Evolutionary conservation across 1,284 basidiomycete genomes (phyloP), one percentile per base, ranked within the genome.

Genomic region (Sporisorium graminicola): DNA sequence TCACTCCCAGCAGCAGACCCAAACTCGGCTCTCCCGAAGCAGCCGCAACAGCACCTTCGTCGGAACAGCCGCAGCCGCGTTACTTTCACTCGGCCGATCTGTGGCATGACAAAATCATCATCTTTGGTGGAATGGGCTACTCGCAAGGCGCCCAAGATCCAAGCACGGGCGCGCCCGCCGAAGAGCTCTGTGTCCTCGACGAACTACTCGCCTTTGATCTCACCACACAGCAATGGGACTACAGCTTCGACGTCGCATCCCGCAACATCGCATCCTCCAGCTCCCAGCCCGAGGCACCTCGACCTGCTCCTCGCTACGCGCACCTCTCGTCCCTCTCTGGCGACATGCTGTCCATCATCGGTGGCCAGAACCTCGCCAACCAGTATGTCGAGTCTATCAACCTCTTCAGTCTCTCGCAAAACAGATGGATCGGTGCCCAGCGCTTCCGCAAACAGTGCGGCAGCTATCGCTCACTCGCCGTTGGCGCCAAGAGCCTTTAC

Each of bases 261-360:
- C 59, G 42, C 27, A 50, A 49, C 27, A 13, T 53, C 20, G 35
- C 59, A 29, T 62, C 65, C 35, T 62, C 65, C 18, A 55, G 43
- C 31, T 58, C 62, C 6, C 58, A 64, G 24, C 14, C 46, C 22
- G 53, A 62, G 35, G 29, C 61, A 22, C 26, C 58, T 16, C 62
- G 50, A 10, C 82, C 82, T 0, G 68, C 73, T 16, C 65, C 80
- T 24, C 66, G 82, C 35, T 83, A 83, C 42, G 82, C 82, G 3
- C 82, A 83, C 58, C 77, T 83, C 35, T 79, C 78, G 14, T 73
- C 80, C 5, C 55, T 79, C 13, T 77, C 79, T 0, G 73, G 69
- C 58, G 67, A 80, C 64, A 65, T 55, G 3, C 89, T 98, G n/a
- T 92, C 95, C 86, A 90, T 98, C 80, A 94, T 96, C 58, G 95